phyloP scores from a whole-genome alignment of 2,329 filamentous ascomycete species.

The Curvularia eragrostidis region DNA sequence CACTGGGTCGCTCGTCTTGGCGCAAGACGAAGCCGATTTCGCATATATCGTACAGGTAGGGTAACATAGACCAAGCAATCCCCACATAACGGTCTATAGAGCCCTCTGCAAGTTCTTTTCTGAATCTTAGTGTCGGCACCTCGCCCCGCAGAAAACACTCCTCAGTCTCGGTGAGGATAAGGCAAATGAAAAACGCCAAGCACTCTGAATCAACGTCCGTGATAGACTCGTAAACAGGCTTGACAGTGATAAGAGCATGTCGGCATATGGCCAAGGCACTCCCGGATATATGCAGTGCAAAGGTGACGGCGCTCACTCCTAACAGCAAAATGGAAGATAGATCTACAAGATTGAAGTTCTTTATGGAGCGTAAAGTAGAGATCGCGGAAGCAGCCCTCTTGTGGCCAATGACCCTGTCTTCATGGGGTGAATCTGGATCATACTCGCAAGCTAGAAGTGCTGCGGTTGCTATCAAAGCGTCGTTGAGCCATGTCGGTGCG shows the following conservation, averaged over 20 bases:
- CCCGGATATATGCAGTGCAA: slow-evolving; percentile 11
- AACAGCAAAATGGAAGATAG: slow-evolving; percentile 6
- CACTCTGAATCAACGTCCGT: slow-evolving; percentile 3
- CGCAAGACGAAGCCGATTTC: slow-evolving; percentile 3
- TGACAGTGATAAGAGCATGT: slow-evolving; percentile 8
- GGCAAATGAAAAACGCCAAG: slow-evolving; percentile 8
- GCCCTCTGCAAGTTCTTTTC: not conserved
- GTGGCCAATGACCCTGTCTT: slow-evolving; percentile 8
- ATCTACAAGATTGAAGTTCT: not conserved
- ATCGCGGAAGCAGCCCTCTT: slow-evolving; percentile 10
- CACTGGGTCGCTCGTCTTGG: slow-evolving; percentile 1
- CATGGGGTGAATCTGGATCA: not conserved
- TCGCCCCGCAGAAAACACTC: slow-evolving; percentile 10
- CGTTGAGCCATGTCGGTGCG: slow-evolving; percentile 4
- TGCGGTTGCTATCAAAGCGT: slow-evolving; percentile 12
- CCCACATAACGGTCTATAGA: slow-evolving; percentile 11
- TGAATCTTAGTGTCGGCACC: slow-evolving; percentile 10
- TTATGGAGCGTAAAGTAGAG: slow-evolving; percentile 8
- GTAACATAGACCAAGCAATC: slow-evolving; percentile 9
- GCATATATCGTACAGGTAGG: slow-evolving; percentile 9
- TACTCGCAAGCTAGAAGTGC: slow-evolving; percentile 12
- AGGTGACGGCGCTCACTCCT: slow-evolving; percentile 13
- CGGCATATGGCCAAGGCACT: slow-evolving; percentile 6
- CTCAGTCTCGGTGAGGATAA: slow-evolving; percentile 6
- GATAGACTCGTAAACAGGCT: slow-evolving; percentile 4